These are phyloP conservation scores for Monosporascus sp. DNA, from an alignment of 2,329 filamentous ascomycete species.

Conservation along the genomic window DNA sequence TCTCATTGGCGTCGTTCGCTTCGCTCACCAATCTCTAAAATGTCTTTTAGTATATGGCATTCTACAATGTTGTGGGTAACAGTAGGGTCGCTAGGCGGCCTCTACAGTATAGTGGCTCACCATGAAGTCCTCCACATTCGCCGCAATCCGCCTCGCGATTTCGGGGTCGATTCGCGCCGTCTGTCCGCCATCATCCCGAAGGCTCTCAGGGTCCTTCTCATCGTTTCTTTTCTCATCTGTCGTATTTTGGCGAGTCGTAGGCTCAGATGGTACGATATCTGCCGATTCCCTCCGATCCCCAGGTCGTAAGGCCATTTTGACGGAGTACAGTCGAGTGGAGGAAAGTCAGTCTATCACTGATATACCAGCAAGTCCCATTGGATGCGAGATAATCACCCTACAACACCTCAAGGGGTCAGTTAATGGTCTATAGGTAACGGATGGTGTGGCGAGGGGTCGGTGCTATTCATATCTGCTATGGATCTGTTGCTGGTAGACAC, in stretches of 20 bases:
- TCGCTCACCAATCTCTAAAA: slow-evolving; percentile 25
- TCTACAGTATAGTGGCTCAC: slow-evolving; percentile 8
- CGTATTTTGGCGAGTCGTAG: slow-evolving; percentile 10
- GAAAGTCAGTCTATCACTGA: no score
- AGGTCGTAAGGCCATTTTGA: neutral
- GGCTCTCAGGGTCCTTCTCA: slow-evolving; percentile 15
- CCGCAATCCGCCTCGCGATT: slow-evolving; percentile 23
- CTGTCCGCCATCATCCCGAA: neutral
- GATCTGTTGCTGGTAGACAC: no score
- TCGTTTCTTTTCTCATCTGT: slow-evolving; percentile 8
- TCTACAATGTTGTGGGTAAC: neutral
- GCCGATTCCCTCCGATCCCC: neutral
- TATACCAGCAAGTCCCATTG: no score
- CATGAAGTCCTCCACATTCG: slow-evolving; percentile 26
- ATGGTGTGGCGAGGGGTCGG: no score
- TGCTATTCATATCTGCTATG: no score
- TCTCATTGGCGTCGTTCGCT: slow-evolving; percentile 34
- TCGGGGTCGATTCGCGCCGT: slow-evolving; percentile 19
- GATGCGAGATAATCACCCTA: neutral
- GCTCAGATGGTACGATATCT: neutral
- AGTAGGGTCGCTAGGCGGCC: neutral
- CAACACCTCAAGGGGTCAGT: neutral
- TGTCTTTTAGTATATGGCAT: neutral
- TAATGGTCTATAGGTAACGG: no score
- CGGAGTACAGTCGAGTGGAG: no score